phyloP scores from a whole-genome alignment of 805 yeast genomes.

The Cyberlindnera subsufficiens region DNA sequence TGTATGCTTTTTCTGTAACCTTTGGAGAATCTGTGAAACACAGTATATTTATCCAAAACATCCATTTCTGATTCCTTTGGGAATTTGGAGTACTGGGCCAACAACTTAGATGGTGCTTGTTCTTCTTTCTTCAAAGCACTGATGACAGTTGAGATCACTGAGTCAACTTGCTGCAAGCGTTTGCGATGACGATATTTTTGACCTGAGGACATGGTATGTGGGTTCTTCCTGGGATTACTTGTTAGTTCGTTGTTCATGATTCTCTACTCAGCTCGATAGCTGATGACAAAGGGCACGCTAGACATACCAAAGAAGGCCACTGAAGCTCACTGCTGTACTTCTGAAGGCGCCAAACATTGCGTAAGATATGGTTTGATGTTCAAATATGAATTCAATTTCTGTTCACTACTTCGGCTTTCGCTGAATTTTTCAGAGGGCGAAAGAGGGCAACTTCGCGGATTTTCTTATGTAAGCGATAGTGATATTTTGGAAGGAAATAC shows the following conservation, averaged over 20 bases:
- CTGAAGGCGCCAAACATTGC: conserved; percentile 70
- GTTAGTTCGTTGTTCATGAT: conserved; percentile 1
- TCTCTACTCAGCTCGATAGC: no score
- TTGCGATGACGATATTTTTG: conserved; percentile 84
- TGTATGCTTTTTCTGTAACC: conserved; percentile 88
- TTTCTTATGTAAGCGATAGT: no score
- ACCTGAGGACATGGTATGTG: conserved; percentile 70
- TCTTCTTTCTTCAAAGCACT: conserved; percentile 34
- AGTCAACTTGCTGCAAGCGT: conserved; percentile 78
- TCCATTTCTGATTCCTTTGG: conserved; percentile 82
- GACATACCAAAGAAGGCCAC: conserved; percentile 71
- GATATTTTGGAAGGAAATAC: no score
- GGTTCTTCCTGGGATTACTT: conserved; percentile 46
- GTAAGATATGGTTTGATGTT: no score
- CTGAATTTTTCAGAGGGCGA: no score
- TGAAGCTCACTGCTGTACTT: conserved; percentile 47
- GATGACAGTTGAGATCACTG: conserved; percentile 61
- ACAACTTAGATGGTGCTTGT: conserved; percentile 8
- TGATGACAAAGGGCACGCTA: no score
- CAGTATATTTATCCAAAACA: conserved; percentile 80
- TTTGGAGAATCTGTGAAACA: conserved; percentile 66
- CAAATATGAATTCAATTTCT: no score
- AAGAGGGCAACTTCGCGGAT: no score
- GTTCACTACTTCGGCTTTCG: no score
- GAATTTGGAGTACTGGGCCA: conserved; percentile 35